Base-by-base conservation (phyloP, 352 stramenopile species). In the Lagenidium sp. region DNA sequence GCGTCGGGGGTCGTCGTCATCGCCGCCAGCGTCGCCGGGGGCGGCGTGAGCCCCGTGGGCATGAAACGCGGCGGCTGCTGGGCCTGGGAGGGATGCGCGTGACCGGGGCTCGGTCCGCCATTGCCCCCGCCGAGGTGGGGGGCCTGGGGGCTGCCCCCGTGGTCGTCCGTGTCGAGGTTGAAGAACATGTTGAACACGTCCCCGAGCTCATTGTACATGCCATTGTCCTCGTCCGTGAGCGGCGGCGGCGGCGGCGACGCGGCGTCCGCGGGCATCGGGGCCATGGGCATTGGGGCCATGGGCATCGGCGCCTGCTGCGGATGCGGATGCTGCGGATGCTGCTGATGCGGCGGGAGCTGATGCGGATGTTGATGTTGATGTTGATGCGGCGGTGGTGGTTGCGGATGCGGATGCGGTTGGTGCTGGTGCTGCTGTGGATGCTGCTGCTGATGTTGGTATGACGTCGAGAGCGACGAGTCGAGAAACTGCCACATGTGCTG, bases 111-210 rank as follows among this genome's bases (percentile, higher is more conserved):
- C n/a, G n/a, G n/a, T n/a, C n/a, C n/a, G n/a, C n/a, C n/a, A n/a
- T n/a, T n/a, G n/a, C n/a, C n/a, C n/a, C n/a, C n/a, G n/a, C n/a
- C n/a, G n/a, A n/a, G n/a, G n/a, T n/a, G n/a, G n/a, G 7, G 16
- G 15, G 31, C 44, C 28, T 41, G 30, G 46, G 73, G 66, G 13
- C 77, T 63, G 25, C 57, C 62, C 42, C 69, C 51, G 25, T 29
- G 47, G 21, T 73, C 63, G 37, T 68, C 52, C 36, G 68, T 66
- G 26, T 82, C 72, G n/a, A 78, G 53, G 31, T 73, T 74, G 18
- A 86, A 78, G n/a, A 77, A 85, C 44, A 79, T 76, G 43, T 71
- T 74, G 39, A 85, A 85, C 8, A 85, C 71, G 50, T 84, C 71
- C 24, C 74, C 71, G 13, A 87, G 53, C 30, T 85, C 69, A 22